phyloP scores from a whole-genome alignment of 495 filamentous ascomycete species.

The Penicillium crystallinum region DNA sequence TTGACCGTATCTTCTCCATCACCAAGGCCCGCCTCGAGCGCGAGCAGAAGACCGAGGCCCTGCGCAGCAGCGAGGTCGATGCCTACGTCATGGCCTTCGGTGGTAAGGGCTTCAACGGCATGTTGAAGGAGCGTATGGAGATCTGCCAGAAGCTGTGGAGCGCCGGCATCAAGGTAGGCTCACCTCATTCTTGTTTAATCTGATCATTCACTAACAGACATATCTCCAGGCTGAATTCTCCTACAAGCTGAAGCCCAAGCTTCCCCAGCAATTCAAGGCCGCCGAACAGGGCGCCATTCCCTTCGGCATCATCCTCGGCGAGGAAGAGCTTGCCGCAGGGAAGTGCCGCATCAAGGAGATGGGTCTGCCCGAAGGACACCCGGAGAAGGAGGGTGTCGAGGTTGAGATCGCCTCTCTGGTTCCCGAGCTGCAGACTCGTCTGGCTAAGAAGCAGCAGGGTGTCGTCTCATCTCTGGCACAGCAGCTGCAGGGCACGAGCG shows the following conservation, averaged over 20 bases:
- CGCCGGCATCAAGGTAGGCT: slow-evolving; percentile 65
- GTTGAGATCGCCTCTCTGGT: slow-evolving; percentile 58
- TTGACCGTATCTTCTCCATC: slow-evolving; percentile 92
- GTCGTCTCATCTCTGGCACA: slow-evolving; percentile 17
- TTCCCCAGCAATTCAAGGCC: slow-evolving; percentile 72
- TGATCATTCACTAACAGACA: slow-evolving; percentile 6
- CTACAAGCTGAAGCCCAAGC: slow-evolving; percentile 74
- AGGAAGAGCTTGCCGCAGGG: slow-evolving; percentile 69
- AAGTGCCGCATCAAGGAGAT: slow-evolving; percentile 83
- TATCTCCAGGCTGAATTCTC: slow-evolving; percentile 61
- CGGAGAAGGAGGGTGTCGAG: slow-evolving; percentile 79
- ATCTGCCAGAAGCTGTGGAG: slow-evolving; percentile 70
- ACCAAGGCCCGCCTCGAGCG: slow-evolving; percentile 69
- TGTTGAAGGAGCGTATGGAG: slow-evolving; percentile 75
- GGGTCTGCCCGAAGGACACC: slow-evolving; percentile 70
- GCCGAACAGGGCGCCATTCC: slow-evolving; percentile 69
- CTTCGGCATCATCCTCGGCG: slow-evolving; percentile 71
- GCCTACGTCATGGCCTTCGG: slow-evolving; percentile 92
- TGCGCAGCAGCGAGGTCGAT: slow-evolving; percentile 72
- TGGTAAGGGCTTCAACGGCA: slow-evolving; percentile 76
- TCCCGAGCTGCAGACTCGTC: slow-evolving; percentile 50
- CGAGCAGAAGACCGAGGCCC: slow-evolving; percentile 42
- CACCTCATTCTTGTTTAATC: background rate
- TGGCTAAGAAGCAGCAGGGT: slow-evolving; percentile 22
- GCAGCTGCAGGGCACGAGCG: slow-evolving; percentile 20